Evolutionary conservation across 2,329 filamentous ascomycete species (phyloP).

Genomic region (Fusarium lateritium): DNA sequence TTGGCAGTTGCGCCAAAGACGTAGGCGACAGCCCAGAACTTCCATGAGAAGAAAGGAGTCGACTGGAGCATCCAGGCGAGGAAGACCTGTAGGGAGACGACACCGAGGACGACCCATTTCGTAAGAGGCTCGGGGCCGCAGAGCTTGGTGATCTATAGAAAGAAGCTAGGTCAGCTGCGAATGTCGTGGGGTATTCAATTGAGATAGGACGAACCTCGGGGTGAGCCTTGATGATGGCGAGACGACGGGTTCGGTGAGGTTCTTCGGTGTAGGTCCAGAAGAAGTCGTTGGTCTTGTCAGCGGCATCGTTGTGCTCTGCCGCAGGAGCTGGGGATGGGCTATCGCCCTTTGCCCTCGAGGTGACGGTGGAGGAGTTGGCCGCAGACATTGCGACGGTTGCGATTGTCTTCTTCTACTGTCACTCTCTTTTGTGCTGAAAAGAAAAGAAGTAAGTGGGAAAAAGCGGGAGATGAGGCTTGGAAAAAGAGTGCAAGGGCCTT

Average conservation of each 20-base stretch:
- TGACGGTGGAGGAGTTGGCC: slow-evolving; percentile 54
- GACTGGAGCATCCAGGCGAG: slow-evolving; percentile 84
- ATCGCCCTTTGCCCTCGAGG: slow-evolving; percentile 51
- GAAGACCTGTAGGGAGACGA: slow-evolving; percentile 85
- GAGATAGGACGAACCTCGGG: slow-evolving; percentile 77
- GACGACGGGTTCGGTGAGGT: slow-evolving; percentile 89
- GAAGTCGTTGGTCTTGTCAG: slow-evolving; percentile 69
- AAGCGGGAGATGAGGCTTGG: neutral
- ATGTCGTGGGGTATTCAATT: slow-evolving; percentile 6
- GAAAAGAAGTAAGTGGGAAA: slow-evolving; percentile 2
- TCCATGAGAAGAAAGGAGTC: slow-evolving; percentile 84
- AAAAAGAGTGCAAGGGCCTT: slow-evolving; percentile 6
- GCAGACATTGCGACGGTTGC: slow-evolving; percentile 42
- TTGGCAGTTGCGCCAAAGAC: slow-evolving; percentile 94
- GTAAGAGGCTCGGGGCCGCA: slow-evolving; percentile 96
- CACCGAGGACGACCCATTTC: slow-evolving; percentile 89
- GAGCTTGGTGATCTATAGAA: slow-evolving; percentile 86
- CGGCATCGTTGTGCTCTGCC: slow-evolving; percentile 32
- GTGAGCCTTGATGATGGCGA: slow-evolving; percentile 98
- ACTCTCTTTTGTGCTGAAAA: neutral
- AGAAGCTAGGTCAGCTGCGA: slow-evolving; percentile 20
- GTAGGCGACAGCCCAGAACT: slow-evolving; percentile 90
- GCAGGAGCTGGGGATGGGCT: slow-evolving; percentile 36
- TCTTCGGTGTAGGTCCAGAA: slow-evolving; percentile 99
- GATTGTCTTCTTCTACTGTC: neutral